Percentiles rank a stretch among this genome's conserved stretches.
Evolutionary conservation across 129 eudicot species (phyloP).

Genomic region (Solidago caesia): DNA sequence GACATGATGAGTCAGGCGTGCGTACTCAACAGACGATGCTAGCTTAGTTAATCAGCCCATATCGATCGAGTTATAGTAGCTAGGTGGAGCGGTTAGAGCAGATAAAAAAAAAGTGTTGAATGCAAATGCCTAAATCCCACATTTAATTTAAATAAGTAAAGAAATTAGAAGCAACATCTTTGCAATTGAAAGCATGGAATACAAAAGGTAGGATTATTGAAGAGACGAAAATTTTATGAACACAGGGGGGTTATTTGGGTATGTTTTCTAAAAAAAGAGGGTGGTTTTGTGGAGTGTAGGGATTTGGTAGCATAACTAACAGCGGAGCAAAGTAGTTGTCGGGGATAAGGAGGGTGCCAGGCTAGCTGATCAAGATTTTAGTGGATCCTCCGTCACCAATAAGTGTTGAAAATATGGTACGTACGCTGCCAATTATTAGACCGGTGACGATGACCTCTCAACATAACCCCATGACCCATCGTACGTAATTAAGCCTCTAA

Average conservation of each 20-base stretch:
- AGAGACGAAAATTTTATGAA: background rate
- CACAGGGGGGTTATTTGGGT: background rate
- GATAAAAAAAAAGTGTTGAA: too few species aligned
- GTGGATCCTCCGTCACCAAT: conserved; percentile 17
- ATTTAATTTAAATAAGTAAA: too few species aligned
- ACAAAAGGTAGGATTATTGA: background rate
- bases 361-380: conserved; percentile 21
- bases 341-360: conserved; percentile 24
- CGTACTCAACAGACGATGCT: too few species aligned
- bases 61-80: too few species aligned
- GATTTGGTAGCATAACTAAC: conserved; percentile 19
- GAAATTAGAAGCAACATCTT: too few species aligned
- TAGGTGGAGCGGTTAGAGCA: too few species aligned
- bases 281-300: background rate
- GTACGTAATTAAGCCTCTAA: too few species aligned
- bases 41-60: too few species aligned
- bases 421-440: conserved; percentile 1
- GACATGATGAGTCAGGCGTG: too few species aligned
- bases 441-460: conserved; percentile 18
- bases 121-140: too few species aligned
- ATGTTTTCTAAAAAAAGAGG: background rate
- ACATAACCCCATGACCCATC: background rate
- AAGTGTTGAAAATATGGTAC: conserved; percentile 13
- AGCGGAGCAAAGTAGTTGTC: conserved; percentile 29
- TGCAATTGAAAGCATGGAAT: too few species aligned